Evolutionary conservation across 306 rosid genomes (phyloP).

Genomic region (Glycine tomentella): DNA sequence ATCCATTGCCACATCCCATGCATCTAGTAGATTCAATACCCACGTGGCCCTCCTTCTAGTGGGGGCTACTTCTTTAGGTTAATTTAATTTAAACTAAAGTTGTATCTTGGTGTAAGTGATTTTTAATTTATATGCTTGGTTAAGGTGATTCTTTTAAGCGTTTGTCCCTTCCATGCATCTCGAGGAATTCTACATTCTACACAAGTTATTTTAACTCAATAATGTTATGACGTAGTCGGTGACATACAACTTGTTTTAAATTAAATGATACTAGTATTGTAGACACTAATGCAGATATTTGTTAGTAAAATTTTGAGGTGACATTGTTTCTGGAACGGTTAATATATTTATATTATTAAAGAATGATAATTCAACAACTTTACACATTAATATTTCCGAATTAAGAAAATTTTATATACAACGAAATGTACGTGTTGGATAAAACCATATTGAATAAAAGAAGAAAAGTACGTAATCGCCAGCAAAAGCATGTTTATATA

Average conservation of each 20-base stretch:
- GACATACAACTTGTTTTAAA: slow-evolving; percentile 1
- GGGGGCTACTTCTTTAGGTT: slow-evolving; percentile 19
- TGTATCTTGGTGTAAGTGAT: slow-evolving; percentile 62
- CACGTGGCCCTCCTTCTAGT: slow-evolving; percentile 64
- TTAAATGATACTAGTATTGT: no score
- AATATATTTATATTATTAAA: neutral
- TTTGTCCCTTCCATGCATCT: slow-evolving; percentile 64
- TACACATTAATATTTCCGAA: neutral
- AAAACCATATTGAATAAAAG: neutral
- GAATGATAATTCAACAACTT: neutral
- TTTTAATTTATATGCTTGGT: slow-evolving; percentile 23
- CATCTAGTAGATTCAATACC: slow-evolving; percentile 62
- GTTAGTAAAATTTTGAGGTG: no score
- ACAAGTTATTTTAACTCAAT: neutral
- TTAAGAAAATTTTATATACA: neutral
- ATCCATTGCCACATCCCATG: slow-evolving; percentile 54
- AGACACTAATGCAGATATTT: no score
- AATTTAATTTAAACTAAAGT: slow-evolving; percentile 40
- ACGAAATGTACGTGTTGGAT: neutral
- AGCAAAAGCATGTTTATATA: neutral
- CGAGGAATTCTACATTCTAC: slow-evolving; percentile 54
- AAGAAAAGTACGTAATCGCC: no score
- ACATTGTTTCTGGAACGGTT: neutral
- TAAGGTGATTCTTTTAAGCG: slow-evolving; percentile 37
- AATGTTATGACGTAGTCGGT: slow-evolving; percentile 21